Base-by-base conservation (phyloP, 768 basidiomycete species). In the Crucibulum laeve region DNA sequence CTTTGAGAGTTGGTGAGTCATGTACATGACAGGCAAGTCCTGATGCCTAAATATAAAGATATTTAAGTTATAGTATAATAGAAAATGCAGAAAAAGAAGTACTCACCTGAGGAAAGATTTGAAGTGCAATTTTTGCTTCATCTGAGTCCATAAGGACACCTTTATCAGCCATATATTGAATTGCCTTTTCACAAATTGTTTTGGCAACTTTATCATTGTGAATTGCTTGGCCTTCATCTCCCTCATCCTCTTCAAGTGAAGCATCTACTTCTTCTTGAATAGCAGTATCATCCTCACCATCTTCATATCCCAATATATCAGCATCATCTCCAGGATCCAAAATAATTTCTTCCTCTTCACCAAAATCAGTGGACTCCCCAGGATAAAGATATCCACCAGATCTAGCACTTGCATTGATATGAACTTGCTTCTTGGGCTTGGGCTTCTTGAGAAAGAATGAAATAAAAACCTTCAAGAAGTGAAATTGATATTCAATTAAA, bases 381-480 rank as follows among this genome's bases (percentile, higher is more conserved):
- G 44, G 42, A 22, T n/a, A 37, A 13, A 19, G 33, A 36, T 47
- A 3, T n/a, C 42, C 17, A 22, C 23, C 15, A 17, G 35, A 40
- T 24, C 25, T 26, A 13, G 33, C 42, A 32, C 44, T 49, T 7
- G 28, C 45, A 2, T 21, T 30, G 30, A 43, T 26, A 19, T 8
- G 22, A 10, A 17, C 32, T 14, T 38, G 42, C 34, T 57, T 56
- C 4, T 48, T 47, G 18, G 36, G 38, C 42, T 50, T 54, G 0
- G 42, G 50, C 25, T 51, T 51, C 32, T 55, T 52, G 44, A 53
- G 57, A 26, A 62, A 59, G 38, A 55, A 56, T 15, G 55, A 55
- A 14, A 58, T 45, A 46, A 58, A 55, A n/a, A 49, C 46, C 56
- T 59, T 26, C 14, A 28, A 15, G 46, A 40, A 19, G 21, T n/a